phyloP scores from a whole-genome alignment of 1,139 yeast species.

The Geotrichum candidum region DNA sequence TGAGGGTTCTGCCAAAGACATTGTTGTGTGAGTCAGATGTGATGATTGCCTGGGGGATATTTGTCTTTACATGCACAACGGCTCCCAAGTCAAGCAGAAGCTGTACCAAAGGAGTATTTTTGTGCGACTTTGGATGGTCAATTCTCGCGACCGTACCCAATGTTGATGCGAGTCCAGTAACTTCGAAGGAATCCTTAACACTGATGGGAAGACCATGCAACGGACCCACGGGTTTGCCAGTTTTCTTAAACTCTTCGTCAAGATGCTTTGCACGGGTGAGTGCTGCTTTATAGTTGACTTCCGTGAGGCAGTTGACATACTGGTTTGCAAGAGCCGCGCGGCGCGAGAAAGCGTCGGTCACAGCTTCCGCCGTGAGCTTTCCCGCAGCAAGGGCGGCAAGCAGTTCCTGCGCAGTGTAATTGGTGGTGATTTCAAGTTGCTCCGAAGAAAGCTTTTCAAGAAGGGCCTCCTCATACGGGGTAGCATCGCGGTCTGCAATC shows the following conservation, averaged over 20 bases:
- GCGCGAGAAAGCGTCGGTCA: conserved; percentile 49
- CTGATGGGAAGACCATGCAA: conserved; percentile 50
- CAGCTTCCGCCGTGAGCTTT: conserved; percentile 41
- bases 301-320: conserved; percentile 30
- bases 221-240: conserved; percentile 42
- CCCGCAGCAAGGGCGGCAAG: conserved; percentile 40
- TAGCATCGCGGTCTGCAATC: conserved; percentile 1
- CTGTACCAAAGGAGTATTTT: conserved; percentile 37
- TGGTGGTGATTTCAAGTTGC: conserved; percentile 27
- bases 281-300: conserved; percentile 30
- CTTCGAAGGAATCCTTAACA: conserved; percentile 45
- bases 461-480: conserved; percentile 6
- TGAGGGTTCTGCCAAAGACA: conserved; percentile 45
- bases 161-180: conserved; percentile 41
- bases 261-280: conserved; percentile 38
- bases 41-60: conserved; percentile 56
- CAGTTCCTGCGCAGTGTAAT: conserved; percentile 31
- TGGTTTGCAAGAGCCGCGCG: conserved; percentile 46
- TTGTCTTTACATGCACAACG: conserved; percentile 50
- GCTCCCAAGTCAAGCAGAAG: conserved; percentile 47
- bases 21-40: conserved; percentile 45
- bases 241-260: conserved; percentile 35
- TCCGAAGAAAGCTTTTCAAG: conserved; percentile 20
- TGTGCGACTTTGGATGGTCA: conserved; percentile 27
- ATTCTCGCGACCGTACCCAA: conserved; percentile 36